Percentiles rank a stretch among this genome's conserved stretches.
phyloP scores from a whole-genome alignment of 1,139 yeast species.

The Debaryomyces sp. region DNA sequence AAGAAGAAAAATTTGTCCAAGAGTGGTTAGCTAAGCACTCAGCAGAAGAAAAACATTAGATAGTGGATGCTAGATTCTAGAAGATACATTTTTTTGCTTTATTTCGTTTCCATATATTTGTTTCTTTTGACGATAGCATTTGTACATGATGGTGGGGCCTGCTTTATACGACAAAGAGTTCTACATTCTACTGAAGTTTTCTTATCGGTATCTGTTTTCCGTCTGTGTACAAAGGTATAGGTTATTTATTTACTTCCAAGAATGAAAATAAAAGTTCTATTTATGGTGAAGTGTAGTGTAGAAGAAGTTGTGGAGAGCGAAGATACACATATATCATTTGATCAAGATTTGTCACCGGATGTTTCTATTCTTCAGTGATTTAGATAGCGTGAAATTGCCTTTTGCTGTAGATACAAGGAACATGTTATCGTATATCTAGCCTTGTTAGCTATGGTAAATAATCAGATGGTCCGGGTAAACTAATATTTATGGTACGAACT shows the following conservation, averaged over 20 bases:
- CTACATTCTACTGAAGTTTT: not conserved
- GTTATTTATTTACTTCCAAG: constrained; percentile 2
- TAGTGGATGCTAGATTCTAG: constrained; percentile 1
- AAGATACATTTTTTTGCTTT: constrained; percentile 3
- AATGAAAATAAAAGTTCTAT: constrained; percentile 1
- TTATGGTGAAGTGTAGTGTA: not conserved
- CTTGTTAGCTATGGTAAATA: not conserved
- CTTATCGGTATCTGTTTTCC: not conserved
- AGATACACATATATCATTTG: not conserved
- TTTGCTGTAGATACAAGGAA: not conserved
- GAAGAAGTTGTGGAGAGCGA: not conserved
- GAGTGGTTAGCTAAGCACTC: constrained; percentile 44
- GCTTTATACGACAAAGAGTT: not conserved
- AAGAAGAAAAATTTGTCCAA: constrained; percentile 78
- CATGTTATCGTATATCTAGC: not conserved
- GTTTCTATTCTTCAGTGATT: not conserved
- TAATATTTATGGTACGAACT: not conserved
- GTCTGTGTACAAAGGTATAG: not conserved
- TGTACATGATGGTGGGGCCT: not conserved
- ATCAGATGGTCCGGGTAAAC: constrained; percentile 12
- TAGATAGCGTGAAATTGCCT: too few species aligned
- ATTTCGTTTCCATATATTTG: constrained; percentile 1
- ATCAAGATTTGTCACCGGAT: not conserved
- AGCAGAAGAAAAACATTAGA: constrained; percentile 36
- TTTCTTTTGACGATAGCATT: not conserved